Evolutionary conservation across 75 land plant species (phyloP), one percentile per base, ranked within the genome.

Genomic region (Sequoiadendron giganteum): DNA sequence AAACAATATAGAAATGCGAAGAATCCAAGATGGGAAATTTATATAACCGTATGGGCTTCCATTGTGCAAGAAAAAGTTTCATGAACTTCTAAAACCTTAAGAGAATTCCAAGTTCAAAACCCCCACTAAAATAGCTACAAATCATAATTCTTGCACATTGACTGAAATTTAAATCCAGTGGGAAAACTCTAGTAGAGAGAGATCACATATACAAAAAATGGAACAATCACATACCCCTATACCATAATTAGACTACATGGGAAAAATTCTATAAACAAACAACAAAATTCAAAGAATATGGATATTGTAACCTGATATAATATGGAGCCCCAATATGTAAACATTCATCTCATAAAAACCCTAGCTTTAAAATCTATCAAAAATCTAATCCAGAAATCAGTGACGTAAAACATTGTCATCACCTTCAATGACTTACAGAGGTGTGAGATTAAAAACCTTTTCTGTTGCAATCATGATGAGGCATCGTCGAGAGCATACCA

Each of bases 381-480:
- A 70, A n/a, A 28, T 73, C 77, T 34, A 73, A 73, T 32, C 77
- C 77, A 73, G 77, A 73, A 32, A 30, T 73, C 77, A 73, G 13
- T 73, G 11, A 11, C 38, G 38, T 73, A 73, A 30, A 73, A 73
- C 15, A 32, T 32, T 73, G 77, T 39, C 77, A 73, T 73, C 77
- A 73, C 77, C 38, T 73, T 73, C 38, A 73, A 73, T 73, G 77
- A 73, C 77, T 30, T 73, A 73, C 38, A 73, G 38, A 73, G 77
- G 77, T 34, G 13, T 34, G 82, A 79, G 38, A 79, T 79, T 19
- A 79, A 40, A 40, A 34, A 79, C 82, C 82, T 39, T 79, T 76
- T 76, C 36, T 79, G 45, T 15, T 79, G 84, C 30, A 47, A 43
- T 82, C 45, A 19, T 28, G 49, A 82, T 3, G 14, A 82, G 34